Conservation (phyloP, 495 filamentous ascomycete species). For the Podospora comata region DNA sequence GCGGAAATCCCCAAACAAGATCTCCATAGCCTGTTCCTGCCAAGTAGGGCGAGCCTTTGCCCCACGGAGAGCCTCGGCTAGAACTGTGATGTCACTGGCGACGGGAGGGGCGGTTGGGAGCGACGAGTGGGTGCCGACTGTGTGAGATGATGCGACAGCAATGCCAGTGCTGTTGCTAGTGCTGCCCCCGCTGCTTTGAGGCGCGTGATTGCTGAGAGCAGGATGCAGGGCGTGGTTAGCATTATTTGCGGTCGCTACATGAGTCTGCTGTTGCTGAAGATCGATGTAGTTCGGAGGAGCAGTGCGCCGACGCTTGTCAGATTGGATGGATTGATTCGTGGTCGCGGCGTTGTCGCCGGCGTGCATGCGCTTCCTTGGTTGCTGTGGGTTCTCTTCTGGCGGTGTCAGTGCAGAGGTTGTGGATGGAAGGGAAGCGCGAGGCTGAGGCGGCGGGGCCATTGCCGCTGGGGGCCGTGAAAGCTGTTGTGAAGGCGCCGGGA, state of each 20-base stretch:
- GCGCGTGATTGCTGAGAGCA: constrained; percentile 7
- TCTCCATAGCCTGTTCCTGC: constrained; percentile 49
- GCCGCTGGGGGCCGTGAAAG: constrained; percentile 24
- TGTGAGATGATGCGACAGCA: constrained; percentile 3
- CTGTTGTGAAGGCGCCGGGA: constrained; percentile 16
- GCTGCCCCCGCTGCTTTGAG: constrained; percentile 2
- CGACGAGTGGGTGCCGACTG: constrained; percentile 8
- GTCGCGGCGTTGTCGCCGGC: constrained; percentile 17
- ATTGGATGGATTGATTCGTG: constrained; percentile 9
- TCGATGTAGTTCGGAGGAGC: constrained; percentile 26
- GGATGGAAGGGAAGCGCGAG: constrained; percentile 33
- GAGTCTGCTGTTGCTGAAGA: constrained; percentile 21
- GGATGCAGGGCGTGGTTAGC: constrained; percentile 2
- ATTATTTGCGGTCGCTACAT: constrained; percentile 18
- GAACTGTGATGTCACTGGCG: constrained; percentile 10
- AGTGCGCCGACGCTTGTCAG: constrained; percentile 46
- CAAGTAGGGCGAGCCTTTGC: constrained; percentile 30
- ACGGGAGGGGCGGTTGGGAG: background rate
- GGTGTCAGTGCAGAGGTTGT: constrained; percentile 46
- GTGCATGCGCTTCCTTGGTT: constrained; percentile 35
- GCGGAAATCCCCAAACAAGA: constrained; percentile 49
- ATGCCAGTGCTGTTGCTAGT: constrained; percentile 15
- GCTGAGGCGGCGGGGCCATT: constrained; percentile 29
- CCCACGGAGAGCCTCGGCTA: constrained; percentile 38
- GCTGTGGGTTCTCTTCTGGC: constrained; percentile 44